These are phyloP conservation scores for Didymella sp. DNA, from an alignment of 2,329 filamentous ascomycete species.

Conservation along the genomic window DNA sequence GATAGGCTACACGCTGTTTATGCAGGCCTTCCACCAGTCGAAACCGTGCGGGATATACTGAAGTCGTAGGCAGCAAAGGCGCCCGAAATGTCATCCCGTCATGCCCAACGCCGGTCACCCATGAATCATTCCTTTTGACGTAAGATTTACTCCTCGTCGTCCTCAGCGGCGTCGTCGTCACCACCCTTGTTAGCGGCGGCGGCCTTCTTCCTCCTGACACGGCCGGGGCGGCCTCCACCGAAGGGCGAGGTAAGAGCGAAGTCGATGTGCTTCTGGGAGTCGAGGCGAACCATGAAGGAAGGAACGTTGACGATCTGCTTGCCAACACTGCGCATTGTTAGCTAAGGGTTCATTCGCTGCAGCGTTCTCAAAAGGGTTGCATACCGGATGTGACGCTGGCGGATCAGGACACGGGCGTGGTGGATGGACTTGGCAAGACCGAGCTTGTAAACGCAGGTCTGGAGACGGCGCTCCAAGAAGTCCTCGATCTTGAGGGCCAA, in stretches of 20 bases:
- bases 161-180: constrained; percentile 83
- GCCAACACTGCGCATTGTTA: constrained; percentile 72
- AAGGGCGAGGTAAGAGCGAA: constrained; percentile 97
- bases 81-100: constrained; percentile 45
- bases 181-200: constrained; percentile 89
- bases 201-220: constrained; percentile 99
- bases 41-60: constrained; percentile 42
- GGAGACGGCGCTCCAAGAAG: constrained; percentile 99
- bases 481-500: constrained; percentile 98
- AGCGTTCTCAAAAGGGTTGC: constrained; percentile 24
- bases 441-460: constrained; percentile 99
- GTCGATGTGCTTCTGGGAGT: constrained; percentile 99
- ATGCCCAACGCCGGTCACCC: constrained; percentile 49
- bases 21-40: constrained; percentile 39
- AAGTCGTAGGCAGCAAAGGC: constrained; percentile 39
- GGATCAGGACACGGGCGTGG: constrained; percentile 99
- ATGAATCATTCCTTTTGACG: constrained; percentile 41
- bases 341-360: constrained; percentile 1
- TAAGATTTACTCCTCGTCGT: constrained; percentile 71
- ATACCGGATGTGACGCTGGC: constrained; percentile 95
- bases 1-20: constrained; percentile 37
- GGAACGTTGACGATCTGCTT: constrained; percentile 99
- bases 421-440: constrained; percentile 99
- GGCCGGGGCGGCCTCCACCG: constrained; percentile 94
- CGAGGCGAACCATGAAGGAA: constrained; percentile 98